Evolutionary conservation across 1,284 basidiomycete genomes (phyloP), one percentile per base, ranked within the genome.

Genomic region (Cryptococcus sp.): DNA sequence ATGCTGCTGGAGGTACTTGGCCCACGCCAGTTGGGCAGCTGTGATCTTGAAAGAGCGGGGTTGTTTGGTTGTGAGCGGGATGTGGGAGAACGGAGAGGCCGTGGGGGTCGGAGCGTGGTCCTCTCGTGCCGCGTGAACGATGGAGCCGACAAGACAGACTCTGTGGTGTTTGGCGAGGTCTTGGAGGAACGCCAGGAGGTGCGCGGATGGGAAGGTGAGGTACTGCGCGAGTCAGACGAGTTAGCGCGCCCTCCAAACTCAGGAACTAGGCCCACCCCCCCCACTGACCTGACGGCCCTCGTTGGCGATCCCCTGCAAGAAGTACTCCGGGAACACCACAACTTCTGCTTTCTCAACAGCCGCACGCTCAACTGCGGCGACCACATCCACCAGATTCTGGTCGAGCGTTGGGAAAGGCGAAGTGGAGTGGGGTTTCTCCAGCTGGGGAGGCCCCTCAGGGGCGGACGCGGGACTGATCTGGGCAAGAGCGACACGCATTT

Each of bases 241-340:
- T 46, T 9, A 50, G 48, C 48, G 21, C 23, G 58, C 12, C 59
- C 50, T 48, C 28, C 12, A 3, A 44, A 21, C 20, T n/a, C 35
- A 24, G n/a, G n/a, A n/a, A n/a, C n/a, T n/a, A n/a, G n/a, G n/a
- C n/a, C n/a, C 28, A 33, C 5, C 4, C 28, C 20, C 12, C 4
- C 2, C 7, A 64, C 74, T 63, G 59, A 76, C 76, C 53, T 72
- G 67, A 21, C 75, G 52, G 0, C 59, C 55, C 15, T 71, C 66
- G 38, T 71, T 64, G 8, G 71, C 57, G 28, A 77, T 69, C 4
- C 75, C 76, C 45, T 77, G 75, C n/a, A 76, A 59, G 55, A 71
- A 76, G 60, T 77, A 78, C 53, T 77, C 77, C 8, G 76, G 75
- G 45, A 78, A 75, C 13, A 74, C 68, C 24, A 76, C 70, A 15